A percentile compares a stretch with the other conserved stretches of the same genome.
Evolutionary conservation across 768 basidiomycete species (phyloP).

Genomic region (Asterophora lycoperdoides): DNA sequence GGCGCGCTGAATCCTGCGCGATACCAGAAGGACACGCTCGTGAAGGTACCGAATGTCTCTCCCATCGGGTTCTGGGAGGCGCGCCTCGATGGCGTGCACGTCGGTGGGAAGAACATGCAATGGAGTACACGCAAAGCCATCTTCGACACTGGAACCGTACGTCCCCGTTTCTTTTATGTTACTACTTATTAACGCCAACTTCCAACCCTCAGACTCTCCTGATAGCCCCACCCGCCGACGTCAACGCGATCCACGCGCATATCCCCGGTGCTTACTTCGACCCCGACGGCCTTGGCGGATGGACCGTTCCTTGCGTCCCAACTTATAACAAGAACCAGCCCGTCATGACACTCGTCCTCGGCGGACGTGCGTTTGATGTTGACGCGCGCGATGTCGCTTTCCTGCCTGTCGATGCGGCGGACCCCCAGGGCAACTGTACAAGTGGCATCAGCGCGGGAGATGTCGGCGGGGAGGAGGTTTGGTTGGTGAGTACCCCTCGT

Average conservation of each 20-base stretch:
- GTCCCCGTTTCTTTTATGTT: neutral
- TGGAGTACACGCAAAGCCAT: constrained; percentile 52
- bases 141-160: constrained; percentile 37
- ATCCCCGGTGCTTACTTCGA: constrained; percentile 55
- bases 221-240: constrained; percentile 35
- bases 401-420: constrained; percentile 41
- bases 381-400: constrained; percentile 55
- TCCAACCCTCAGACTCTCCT: constrained; percentile 14
- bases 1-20: constrained; percentile 56
- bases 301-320: constrained; percentile 55
- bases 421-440: constrained; percentile 51
- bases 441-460: constrained; percentile 57
- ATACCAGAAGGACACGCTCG: constrained; percentile 43
- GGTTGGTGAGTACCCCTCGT: constrained; percentile 50
- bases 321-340: constrained; percentile 38
- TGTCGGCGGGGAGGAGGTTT: constrained; percentile 45
- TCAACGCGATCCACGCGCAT: constrained; percentile 45
- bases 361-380: constrained; percentile 54
- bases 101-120: constrained; percentile 41
- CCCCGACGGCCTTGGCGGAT: constrained; percentile 33
- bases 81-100: constrained; percentile 41
- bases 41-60: constrained; percentile 48
- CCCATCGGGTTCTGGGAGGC: constrained; percentile 49
- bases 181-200: neutral
- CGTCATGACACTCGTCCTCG: constrained; percentile 51